A percentile compares a stretch with the other conserved stretches of the same genome.
Conservation (phyloP, 768 basidiomycete genomes). For the Sistotremastrum niveocremeum region DNA sequence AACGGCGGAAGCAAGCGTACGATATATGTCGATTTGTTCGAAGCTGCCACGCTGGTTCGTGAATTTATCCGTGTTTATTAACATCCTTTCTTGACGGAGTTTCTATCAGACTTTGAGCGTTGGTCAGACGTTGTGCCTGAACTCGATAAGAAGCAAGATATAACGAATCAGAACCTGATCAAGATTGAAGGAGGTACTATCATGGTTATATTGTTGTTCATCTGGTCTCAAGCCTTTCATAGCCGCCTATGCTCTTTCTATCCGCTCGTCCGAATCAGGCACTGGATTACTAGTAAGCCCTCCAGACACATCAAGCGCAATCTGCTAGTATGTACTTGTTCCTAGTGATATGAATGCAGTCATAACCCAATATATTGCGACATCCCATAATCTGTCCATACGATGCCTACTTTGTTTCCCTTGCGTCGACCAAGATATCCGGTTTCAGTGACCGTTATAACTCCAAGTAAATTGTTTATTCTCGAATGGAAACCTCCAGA, state of each 20-base stretch:
- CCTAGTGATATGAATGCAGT: conserved; percentile 5
- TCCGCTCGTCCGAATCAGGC: conserved; percentile 64
- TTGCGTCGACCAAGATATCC: too few species aligned
- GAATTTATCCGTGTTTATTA: background rate
- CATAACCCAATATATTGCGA: background rate
- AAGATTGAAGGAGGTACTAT: conserved; percentile 60
- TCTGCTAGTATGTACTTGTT: conserved; percentile 31
- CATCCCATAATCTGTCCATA: too few species aligned
- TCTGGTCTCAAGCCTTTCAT: background rate
- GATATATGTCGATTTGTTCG: conserved; percentile 62
- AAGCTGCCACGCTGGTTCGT: conserved; percentile 54
- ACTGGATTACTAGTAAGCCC: conserved; percentile 21
- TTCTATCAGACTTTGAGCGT: conserved; percentile 55
- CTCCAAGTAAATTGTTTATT: too few species aligned
- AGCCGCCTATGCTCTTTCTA: conserved; percentile 63
- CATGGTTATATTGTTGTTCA: conserved; percentile 37
- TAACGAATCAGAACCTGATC: conserved; percentile 75
- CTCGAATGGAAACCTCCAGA: too few species aligned
- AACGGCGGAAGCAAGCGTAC: conserved; percentile 47
- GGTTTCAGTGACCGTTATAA: too few species aligned
- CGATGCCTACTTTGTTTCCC: too few species aligned
- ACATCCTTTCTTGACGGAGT: conserved; percentile 1
- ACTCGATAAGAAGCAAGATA: conserved; percentile 75
- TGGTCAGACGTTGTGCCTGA: conserved; percentile 58
- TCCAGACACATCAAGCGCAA: conserved; percentile 54